A percentile compares a stretch with the other conserved stretches of the same genome.
Conservation (phyloP, 2,329 filamentous ascomycete genomes). For the Colletotrichum endophyticum region DNA sequence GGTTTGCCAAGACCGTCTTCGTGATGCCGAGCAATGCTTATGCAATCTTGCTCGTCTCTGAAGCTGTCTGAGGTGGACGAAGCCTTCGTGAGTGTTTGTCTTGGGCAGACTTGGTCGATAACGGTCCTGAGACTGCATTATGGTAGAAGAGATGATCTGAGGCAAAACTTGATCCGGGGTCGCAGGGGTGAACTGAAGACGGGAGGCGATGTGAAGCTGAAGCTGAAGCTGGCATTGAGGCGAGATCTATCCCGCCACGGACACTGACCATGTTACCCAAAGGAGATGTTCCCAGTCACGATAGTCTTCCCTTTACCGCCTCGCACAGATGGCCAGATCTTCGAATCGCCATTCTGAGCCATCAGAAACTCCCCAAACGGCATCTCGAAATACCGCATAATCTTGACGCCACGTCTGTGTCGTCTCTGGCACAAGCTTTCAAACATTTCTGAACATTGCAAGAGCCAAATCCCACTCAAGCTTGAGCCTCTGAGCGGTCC, state of each 20-base stretch:
- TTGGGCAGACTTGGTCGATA: neutral
- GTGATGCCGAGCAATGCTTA: neutral
- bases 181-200: neutral
- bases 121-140: neutral
- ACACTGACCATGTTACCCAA: neutral
- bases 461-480: neutral
- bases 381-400: neutral
- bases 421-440: neutral
- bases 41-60: slow-evolving; percentile 1
- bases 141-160: neutral
- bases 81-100: neutral
- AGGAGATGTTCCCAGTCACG: neutral
- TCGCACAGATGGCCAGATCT: neutral
- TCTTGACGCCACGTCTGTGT: neutral
- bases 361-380: neutral
- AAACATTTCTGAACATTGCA: neutral
- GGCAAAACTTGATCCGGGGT: neutral
- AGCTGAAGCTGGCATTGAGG: neutral
- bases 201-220: neutral
- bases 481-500: neutral
- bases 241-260: neutral
- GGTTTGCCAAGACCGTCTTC: neutral
- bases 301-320: neutral
- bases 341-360: neutral
- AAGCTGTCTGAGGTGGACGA: neutral